A percentile compares a stretch with the other conserved stretches of the same genome.
Conservation (phyloP, 495 filamentous ascomycete species). For the Penicillium steckii region DNA sequence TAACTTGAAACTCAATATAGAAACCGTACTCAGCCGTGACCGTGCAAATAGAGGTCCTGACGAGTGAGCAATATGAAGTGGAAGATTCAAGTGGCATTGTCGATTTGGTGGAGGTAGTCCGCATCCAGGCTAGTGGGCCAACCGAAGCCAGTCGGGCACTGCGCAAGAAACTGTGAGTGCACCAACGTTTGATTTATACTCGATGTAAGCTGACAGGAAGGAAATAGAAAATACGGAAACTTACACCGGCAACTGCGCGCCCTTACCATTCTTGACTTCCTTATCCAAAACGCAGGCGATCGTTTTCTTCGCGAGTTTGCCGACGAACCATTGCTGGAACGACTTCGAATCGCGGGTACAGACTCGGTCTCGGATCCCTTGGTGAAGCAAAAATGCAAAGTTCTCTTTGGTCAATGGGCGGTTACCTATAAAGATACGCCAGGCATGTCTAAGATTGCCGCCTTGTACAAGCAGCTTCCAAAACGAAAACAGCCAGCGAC, state of each 20-base stretch:
- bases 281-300: conserved; percentile 91
- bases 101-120: conserved; percentile 90
- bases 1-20: conserved; percentile 27
- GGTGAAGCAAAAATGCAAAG: conserved; percentile 81
- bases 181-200: conserved; percentile 13
- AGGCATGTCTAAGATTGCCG: conserved; percentile 76
- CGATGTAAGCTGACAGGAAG: neutral
- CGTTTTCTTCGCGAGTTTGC: conserved; percentile 84
- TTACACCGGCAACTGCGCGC: conserved; percentile 88
- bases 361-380: conserved; percentile 80
- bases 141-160: conserved; percentile 88
- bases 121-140: conserved; percentile 84
- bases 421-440: conserved; percentile 74
- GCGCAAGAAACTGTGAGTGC: conserved; percentile 86
- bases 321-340: conserved; percentile 91
- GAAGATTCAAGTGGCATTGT: conserved; percentile 90
- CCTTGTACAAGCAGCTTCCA: conserved; percentile 77
- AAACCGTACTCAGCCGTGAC: conserved; percentile 95
- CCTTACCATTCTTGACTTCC: conserved; percentile 84
- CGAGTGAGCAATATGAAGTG: conserved; percentile 83
- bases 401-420: conserved; percentile 87
- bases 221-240: conserved; percentile 87
- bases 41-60: conserved; percentile 89
- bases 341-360: conserved; percentile 82
- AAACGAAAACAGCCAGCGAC: conserved; percentile 62